phyloP scores from a whole-genome alignment of 805 yeast species.

The Metschnikowia matae region DNA sequence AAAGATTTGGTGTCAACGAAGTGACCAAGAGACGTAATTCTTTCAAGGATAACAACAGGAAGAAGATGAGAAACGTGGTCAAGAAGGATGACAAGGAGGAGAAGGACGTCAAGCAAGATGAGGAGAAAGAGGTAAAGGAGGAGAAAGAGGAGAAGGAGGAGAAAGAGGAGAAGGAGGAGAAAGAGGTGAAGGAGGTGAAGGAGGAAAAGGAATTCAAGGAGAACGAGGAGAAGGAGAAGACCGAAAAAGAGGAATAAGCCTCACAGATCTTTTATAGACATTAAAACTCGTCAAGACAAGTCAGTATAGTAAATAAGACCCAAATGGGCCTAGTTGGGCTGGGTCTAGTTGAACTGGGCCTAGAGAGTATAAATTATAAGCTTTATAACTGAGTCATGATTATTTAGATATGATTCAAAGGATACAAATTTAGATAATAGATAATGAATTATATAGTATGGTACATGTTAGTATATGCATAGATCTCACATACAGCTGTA shows the following conservation, averaged over 20 bases:
- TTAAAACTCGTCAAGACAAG: not conserved
- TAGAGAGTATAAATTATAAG: no score
- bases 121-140: conserved; percentile 7
- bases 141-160: conserved; percentile 8
- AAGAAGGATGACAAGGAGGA: conserved; percentile 13
- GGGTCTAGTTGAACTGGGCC: no score
- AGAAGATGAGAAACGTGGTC: conserved; percentile 21
- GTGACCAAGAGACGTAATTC: conserved; percentile 45
- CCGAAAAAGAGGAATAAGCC: not conserved
- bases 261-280: not conserved
- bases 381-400: no score
- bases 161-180: not conserved
- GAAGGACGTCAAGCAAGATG: conserved; percentile 8
- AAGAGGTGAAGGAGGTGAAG: not conserved
- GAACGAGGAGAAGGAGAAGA: not conserved
- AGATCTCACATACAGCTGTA: no score
- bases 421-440: no score
- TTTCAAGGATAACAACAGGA: conserved; percentile 36
- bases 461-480: no score
- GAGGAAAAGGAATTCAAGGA: not conserved
- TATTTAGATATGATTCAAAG: no score
- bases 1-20: conserved; percentile 44
- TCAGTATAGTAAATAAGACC: not conserved
- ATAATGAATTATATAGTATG: no score
- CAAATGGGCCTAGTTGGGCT: no score